phyloP scores from a whole-genome alignment of 495 filamentous ascomycete genomes.

The Cercophora sp. region DNA sequence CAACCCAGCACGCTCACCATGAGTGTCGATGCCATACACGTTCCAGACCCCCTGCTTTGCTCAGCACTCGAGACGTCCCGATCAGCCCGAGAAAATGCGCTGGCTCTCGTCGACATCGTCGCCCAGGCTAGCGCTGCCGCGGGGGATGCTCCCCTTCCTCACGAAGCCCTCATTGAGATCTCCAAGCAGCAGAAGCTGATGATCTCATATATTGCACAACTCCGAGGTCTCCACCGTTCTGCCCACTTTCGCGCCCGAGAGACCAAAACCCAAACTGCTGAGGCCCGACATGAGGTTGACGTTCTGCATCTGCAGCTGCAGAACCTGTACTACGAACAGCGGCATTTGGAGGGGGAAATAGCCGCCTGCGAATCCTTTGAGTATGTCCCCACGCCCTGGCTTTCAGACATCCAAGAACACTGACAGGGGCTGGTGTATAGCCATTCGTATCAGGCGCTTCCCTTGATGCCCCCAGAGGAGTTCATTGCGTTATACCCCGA shows the following conservation, averaged over 20 bases:
- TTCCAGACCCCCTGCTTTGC: slow-evolving; percentile 65
- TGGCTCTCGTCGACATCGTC: slow-evolving; percentile 58
- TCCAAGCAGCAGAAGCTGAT: slow-evolving; percentile 78
- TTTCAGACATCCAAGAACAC: too few relatives aligned
- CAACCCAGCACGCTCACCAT: too few relatives aligned
- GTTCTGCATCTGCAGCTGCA: slow-evolving; percentile 86
- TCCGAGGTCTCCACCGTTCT: slow-evolving; percentile 77
- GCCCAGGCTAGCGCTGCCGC: slow-evolving; percentile 42
- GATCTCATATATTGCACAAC: slow-evolving; percentile 70
- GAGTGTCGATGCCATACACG: slow-evolving; percentile 52
- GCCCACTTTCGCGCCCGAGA: slow-evolving; percentile 76
- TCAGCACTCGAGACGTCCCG: slow-evolving; percentile 68
- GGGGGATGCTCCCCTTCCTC: slow-evolving; percentile 30
- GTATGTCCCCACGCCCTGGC: too few relatives aligned
- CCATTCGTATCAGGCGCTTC: slow-evolving; percentile 81
- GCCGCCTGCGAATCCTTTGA: slow-evolving; percentile 85
- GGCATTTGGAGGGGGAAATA: slow-evolving; percentile 87
- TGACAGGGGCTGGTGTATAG: slow-evolving; percentile 40
- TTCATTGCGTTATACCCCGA: slow-evolving; percentile 79
- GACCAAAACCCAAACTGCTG: slow-evolving; percentile 81
- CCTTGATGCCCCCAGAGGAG: slow-evolving; percentile 76
- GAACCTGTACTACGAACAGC: slow-evolving; percentile 94
- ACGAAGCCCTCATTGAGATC: slow-evolving; percentile 56
- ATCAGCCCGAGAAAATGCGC: slow-evolving; percentile 67
- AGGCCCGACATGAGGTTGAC: slow-evolving; percentile 87